Evolutionary conservation across 2,329 filamentous ascomycete species (phyloP).

Genomic region (Cercospora janseana): DNA sequence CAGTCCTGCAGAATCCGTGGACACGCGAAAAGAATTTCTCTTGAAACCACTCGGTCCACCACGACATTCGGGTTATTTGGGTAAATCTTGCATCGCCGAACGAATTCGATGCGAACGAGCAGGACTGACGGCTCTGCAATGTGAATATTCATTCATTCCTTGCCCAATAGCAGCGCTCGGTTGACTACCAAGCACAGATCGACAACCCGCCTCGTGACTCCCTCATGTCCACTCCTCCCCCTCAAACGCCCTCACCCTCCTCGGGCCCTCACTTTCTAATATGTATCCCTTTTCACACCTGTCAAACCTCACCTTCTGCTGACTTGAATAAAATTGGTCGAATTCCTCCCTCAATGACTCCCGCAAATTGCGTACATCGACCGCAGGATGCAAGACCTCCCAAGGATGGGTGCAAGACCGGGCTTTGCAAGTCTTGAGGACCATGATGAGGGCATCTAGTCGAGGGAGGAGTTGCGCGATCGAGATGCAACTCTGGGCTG

Average conservation of each 20-base stretch:
- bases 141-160: too few relatives aligned
- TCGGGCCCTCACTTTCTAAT: constrained; percentile 23
- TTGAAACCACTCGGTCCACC: too few relatives aligned
- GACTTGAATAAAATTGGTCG: constrained; percentile 22
- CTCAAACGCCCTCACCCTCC: constrained; percentile 15
- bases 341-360: constrained; percentile 16
- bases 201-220: too few relatives aligned
- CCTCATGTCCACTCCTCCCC: not conserved
- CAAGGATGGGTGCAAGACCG: constrained; percentile 23
- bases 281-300: constrained; percentile 28
- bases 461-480: constrained; percentile 16
- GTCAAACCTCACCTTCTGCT: constrained; percentile 22
- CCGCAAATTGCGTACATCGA: constrained; percentile 11
- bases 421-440: constrained; percentile 24
- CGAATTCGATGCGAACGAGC: too few relatives aligned
- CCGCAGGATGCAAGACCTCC: constrained; percentile 19
- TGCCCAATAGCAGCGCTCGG: too few relatives aligned
- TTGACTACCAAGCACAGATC: too few relatives aligned
- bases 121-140: too few relatives aligned
- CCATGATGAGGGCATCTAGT: constrained; percentile 24
- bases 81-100: too few relatives aligned
- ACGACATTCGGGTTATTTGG: too few relatives aligned
- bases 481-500: too few relatives aligned
- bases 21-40: too few relatives aligned
- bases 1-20: too few relatives aligned